phyloP scores from a whole-genome alignment of 2,329 filamentous ascomycete species.

The Neonectria faginata region DNA sequence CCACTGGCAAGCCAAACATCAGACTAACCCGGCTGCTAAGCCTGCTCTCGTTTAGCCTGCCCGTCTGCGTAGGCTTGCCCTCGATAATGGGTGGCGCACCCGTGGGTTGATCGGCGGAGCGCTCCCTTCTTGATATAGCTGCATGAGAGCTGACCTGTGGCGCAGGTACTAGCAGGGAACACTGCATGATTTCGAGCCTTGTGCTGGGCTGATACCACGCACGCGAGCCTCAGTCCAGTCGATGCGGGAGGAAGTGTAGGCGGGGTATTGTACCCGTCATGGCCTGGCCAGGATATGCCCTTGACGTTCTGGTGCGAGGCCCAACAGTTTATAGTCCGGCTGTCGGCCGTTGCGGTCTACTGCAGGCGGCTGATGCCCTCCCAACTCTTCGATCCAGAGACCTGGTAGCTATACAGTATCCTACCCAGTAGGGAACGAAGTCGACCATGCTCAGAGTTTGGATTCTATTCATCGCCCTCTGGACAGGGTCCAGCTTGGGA shows the following conservation, averaged over 20 bases:
- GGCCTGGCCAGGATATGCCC: not conserved
- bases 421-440: not conserved
- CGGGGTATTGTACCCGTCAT: slow-evolving; percentile 5
- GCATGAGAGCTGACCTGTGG: slow-evolving; percentile 19
- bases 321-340: not conserved
- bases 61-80: not conserved
- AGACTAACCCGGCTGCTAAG: too few relatives aligned
- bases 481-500: not conserved
- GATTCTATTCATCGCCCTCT: not conserved
- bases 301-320: not conserved
- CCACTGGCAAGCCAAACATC: not conserved
- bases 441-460: not conserved
- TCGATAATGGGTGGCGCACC: not conserved
- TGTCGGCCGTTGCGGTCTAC: not conserved
- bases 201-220: not conserved
- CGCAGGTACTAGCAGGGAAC: slow-evolving; percentile 9
- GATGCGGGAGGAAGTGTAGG: slow-evolving; percentile 1
- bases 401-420: not conserved
- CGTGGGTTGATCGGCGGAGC: not conserved
- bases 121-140: slow-evolving; percentile 3
- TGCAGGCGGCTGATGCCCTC: not conserved
- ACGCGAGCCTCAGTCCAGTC: not conserved
- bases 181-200: not conserved
- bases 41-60: not conserved
- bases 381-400: not conserved